Conservation (phyloP, 768 basidiomycete species). For the Russula brevipes region DNA sequence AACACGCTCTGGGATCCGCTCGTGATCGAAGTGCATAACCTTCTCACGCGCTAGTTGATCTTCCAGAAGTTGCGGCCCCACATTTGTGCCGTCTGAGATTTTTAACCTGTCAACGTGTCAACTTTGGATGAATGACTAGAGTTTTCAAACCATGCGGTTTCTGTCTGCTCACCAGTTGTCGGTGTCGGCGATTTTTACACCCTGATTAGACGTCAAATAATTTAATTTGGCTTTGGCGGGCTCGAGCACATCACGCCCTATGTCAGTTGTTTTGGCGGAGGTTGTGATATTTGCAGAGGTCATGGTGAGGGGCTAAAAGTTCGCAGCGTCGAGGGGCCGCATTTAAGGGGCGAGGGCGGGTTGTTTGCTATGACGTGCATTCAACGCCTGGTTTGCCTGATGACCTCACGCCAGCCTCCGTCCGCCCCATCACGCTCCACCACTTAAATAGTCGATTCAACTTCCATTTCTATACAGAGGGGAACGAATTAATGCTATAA, state of each 20-base stretch:
- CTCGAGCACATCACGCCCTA: constrained; percentile 35
- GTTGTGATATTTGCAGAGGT: background rate
- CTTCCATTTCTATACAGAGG: background rate
- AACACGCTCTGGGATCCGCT: constrained; percentile 83
- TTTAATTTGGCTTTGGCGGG: constrained; percentile 23
- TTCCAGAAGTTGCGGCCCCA: constrained; percentile 73
- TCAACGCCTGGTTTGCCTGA: background rate
- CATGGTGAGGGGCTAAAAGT: background rate
- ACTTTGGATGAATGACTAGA: background rate
- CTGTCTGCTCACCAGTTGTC: constrained; percentile 53
- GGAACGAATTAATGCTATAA: background rate
- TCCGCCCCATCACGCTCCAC: background rate
- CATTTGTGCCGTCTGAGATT: constrained; percentile 40
- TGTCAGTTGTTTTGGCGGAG: constrained; percentile 27
- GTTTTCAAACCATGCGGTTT: background rate
- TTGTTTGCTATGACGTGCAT: background rate
- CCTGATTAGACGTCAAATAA: constrained; percentile 56
- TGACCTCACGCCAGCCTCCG: constrained; percentile 1
- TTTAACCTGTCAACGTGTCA: constrained; percentile 56
- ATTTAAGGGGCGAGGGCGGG: background rate
- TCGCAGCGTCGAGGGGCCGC: background rate
- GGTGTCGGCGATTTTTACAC: constrained; percentile 52
- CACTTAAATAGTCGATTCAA: background rate
- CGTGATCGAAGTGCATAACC: constrained; percentile 77
- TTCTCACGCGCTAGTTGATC: constrained; percentile 73